Base-by-base conservation (phyloP, 2,329 filamentous ascomycete species). In the Pleoardoris graminearum region DNA sequence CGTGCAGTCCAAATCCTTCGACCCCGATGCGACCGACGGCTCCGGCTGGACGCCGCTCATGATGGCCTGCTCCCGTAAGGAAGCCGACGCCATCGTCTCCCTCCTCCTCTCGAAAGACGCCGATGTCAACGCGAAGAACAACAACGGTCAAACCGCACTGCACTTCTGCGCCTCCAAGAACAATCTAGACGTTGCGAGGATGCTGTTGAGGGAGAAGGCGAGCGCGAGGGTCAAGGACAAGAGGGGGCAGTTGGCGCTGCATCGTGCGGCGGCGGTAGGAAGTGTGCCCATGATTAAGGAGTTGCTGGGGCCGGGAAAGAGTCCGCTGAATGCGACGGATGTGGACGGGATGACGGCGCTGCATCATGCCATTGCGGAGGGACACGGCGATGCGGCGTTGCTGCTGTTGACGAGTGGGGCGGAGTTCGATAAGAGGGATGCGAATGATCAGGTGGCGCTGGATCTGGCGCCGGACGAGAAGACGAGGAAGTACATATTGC, bases 151-250 rank as follows among this genome's bases (percentile, higher is more conserved):
- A 84, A 96, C 91, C 19, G 90, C 88, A 8, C 82, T 99, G 17
- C 93, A 97, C 74, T 96, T 97, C 69, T 86, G 91, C 43, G 88
- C 90, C 12, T 96, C 91, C 27, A 99, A 99, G 75, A 85, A 85
- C 65, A 92, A 96, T 69, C 78, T 97, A 38, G 90, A 95, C 58
- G 81, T 89, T 6, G 91, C 91, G 22, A 87, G 86, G 43, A 85
- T 85, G 52, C 82, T 99, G n/a, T 76, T 99, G 33, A 80, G 82
- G 16, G 81, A 85, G 62, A 88, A 89, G 52, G 93, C 91, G 11
- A 91, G 87, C 4, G 84, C 91, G 1, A 81, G 93, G 22, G 81
- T 92, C 2, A 90, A 90, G 58, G 94, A 99, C 70, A 89, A 85
- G 66, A 84, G 91, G 25, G 90, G 90, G n/a, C 93, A 97, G 70